phyloP scores from a whole-genome alignment of 2,329 filamentous ascomycete species.

The Zymoseptoria pseudotritici region DNA sequence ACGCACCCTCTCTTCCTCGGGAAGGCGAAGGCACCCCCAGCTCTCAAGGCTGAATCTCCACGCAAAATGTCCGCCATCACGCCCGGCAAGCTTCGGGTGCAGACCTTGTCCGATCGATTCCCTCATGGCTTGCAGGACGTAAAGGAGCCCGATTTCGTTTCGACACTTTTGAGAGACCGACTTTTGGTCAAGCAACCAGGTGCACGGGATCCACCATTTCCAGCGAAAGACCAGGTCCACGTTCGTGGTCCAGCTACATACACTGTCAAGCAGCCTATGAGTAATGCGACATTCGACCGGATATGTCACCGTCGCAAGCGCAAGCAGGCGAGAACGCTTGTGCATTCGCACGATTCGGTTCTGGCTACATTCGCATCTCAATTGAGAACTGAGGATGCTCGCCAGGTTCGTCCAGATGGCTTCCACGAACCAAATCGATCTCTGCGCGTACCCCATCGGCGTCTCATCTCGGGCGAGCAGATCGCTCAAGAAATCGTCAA shows the following conservation, averaged over 20 bases:
- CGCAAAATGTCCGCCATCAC: constrained; percentile 36
- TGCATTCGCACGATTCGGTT: constrained; percentile 19
- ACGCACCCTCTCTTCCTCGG: constrained; percentile 65
- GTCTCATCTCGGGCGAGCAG: constrained; percentile 29
- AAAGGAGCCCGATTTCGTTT: constrained; percentile 13
- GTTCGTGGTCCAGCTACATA: constrained; percentile 44
- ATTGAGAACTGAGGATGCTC: constrained; percentile 17
- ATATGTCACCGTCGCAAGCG: constrained; percentile 29
- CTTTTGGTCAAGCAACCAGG: constrained; percentile 55
- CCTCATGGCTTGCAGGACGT: constrained; percentile 3
- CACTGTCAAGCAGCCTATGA: neutral
- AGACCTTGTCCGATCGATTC: constrained; percentile 20
- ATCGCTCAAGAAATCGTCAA: constrained; percentile 31
- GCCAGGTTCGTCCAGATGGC: constrained; percentile 21
- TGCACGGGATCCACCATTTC: constrained; percentile 63
- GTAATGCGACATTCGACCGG: neutral
- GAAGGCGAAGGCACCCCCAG: constrained; percentile 23
- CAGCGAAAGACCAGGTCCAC: constrained; percentile 56
- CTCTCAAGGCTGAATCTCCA: constrained; percentile 22
- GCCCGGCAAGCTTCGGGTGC: constrained; percentile 38
- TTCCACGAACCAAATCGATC: constrained; percentile 27
- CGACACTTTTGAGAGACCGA: constrained; percentile 26
- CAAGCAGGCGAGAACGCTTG: constrained; percentile 23
- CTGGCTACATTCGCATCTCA: constrained; percentile 13
- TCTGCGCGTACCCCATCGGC: constrained; percentile 24